Percentiles rank a stretch among this genome's conserved stretches.
phyloP scores from a whole-genome alignment of 2,329 filamentous ascomycete genomes.

The Aspergillus pseudoterreus region DNA sequence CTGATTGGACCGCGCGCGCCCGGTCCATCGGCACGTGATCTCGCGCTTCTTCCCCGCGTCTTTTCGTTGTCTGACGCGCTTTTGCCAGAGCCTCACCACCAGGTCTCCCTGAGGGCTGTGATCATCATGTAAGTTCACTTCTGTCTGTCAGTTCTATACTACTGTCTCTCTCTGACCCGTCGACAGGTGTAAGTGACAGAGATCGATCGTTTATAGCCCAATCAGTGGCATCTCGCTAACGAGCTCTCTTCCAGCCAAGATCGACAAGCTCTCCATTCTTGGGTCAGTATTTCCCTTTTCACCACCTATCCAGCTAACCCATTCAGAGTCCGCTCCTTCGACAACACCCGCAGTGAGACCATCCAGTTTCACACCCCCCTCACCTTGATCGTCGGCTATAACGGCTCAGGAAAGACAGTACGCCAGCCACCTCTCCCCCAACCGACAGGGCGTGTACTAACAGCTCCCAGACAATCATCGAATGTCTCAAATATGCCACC shows the following conservation, averaged over 20 bases:
- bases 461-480: slow-evolving; percentile 73
- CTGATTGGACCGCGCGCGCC: not conserved
- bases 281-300: slow-evolving; percentile 49
- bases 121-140: slow-evolving; percentile 8
- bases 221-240: not conserved
- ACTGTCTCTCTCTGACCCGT: slow-evolving; percentile 7
- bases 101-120: not conserved
- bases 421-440: not conserved
- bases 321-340: slow-evolving; percentile 74
- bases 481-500: slow-evolving; percentile 96
- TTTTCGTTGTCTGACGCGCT: slow-evolving; percentile 7
- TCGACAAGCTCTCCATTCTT: slow-evolving; percentile 83
- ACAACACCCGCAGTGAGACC: slow-evolving; percentile 67
- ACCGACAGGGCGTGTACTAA: slow-evolving; percentile 1
- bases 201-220: not conserved
- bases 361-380: slow-evolving; percentile 88
- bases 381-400: slow-evolving; percentile 94
- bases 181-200: slow-evolving; percentile 29
- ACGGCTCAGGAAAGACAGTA: slow-evolving; percentile 92
- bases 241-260: slow-evolving; percentile 57
- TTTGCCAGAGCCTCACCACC: too few relatives aligned
- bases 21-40: slow-evolving; percentile 8
- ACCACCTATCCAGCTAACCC: not conserved
- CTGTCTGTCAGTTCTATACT: not conserved
- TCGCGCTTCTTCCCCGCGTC: slow-evolving; percentile 18